Evolutionary conservation across 495 filamentous ascomycete genomes (phyloP).

Genomic region (Lineolata rhizophorae): DNA sequence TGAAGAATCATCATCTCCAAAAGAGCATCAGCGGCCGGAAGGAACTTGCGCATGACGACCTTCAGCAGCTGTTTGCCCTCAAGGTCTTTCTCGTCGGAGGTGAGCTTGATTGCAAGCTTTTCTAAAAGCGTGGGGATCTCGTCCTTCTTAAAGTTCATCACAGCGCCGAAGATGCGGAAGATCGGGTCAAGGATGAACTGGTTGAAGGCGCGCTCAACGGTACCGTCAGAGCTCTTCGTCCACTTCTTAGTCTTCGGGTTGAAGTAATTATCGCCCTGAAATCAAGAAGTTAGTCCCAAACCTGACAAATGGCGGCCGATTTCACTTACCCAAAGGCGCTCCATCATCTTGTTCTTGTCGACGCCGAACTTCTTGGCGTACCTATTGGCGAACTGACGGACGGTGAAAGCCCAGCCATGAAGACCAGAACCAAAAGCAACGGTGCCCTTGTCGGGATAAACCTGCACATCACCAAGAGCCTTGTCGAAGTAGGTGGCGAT

Average conservation of each 20-base stretch:
- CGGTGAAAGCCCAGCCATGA: conserved; percentile 98
- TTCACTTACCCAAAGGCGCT: conserved; percentile 79
- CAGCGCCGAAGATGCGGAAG: conserved; percentile 86
- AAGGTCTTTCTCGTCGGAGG: conserved; percentile 68
- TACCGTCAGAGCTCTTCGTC: conserved; percentile 69
- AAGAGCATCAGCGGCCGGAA: conserved; percentile 92
- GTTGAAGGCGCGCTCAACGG: conserved; percentile 94
- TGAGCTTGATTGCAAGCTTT: conserved; percentile 85
- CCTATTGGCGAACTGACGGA: conserved; percentile 89
- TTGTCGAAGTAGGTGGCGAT: conserved; percentile 98
- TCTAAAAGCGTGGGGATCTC: conserved; percentile 61
- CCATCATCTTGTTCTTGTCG: conserved; percentile 98
- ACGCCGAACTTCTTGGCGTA: conserved; percentile 99
- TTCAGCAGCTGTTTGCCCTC: conserved; percentile 96
- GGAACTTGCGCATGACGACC: conserved; percentile 93
- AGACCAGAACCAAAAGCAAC: conserved; percentile 99
- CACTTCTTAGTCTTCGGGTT: conserved; percentile 99
- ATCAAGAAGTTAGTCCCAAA: conserved; percentile 4
- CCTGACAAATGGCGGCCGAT: neutral
- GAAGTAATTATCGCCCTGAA: conserved; percentile 93
- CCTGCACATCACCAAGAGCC: conserved; percentile 88
- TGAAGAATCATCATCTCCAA: conserved; percentile 99
- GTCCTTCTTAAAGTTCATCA: conserved; percentile 98
- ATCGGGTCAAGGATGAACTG: conserved; percentile 97
- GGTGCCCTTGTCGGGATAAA: conserved; percentile 90